These are phyloP conservation scores for Macrolepiota dolichaula DNA, from an alignment of 768 basidiomycete species.

Conservation along the genomic window DNA sequence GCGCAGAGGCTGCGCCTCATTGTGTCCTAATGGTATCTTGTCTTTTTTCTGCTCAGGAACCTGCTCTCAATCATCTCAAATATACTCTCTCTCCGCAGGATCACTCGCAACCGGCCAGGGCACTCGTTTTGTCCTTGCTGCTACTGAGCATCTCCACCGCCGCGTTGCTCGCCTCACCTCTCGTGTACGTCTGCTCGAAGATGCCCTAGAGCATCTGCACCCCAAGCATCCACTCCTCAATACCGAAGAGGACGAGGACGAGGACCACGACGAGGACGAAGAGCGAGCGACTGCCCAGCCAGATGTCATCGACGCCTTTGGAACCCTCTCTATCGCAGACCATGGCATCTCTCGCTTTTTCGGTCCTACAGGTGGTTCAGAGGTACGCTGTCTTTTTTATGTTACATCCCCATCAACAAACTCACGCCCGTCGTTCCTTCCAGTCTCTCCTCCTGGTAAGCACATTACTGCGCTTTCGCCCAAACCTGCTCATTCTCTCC, in stretches of 20 bases:
- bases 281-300: constrained; percentile 6
- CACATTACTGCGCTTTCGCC: constrained; percentile 4
- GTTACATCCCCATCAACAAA: not conserved
- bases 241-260: constrained; percentile 26
- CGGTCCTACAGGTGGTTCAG: constrained; percentile 64
- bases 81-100: constrained; percentile 34
- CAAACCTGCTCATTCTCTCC: constrained; percentile 15
- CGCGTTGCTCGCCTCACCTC: constrained; percentile 49
- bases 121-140: constrained; percentile 65
- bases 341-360: constrained; percentile 61
- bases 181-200: constrained; percentile 59
- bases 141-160: constrained; percentile 62
- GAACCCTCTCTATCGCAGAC: constrained; percentile 58
- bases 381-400: constrained; percentile 40
- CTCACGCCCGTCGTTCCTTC: not conserved
- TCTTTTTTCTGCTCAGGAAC: constrained; percentile 3
- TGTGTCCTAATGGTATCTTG: constrained; percentile 67
- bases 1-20: constrained; percentile 63
- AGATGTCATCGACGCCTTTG: constrained; percentile 55
- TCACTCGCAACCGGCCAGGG: constrained; percentile 80
- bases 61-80: not conserved
- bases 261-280: constrained; percentile 18
- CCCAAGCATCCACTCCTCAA: constrained; percentile 48
- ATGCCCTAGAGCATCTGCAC: constrained; percentile 52
- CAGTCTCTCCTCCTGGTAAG: constrained; percentile 26